Base-by-base conservation (phyloP, 208 protist species). In the Histomonas meleagridis region DNA sequence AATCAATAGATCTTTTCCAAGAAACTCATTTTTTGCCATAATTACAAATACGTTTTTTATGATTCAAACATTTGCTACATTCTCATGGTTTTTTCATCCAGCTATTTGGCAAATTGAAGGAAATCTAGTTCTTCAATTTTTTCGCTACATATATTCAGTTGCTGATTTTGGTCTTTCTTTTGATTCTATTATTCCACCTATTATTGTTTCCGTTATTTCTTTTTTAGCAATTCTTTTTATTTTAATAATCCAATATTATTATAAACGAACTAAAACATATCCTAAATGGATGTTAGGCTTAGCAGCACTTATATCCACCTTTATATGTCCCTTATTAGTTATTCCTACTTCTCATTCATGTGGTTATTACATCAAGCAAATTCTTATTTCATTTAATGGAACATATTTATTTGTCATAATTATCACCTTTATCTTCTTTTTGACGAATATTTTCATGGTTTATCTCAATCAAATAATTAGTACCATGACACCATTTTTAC, bases 261-360 rank as follows among this genome's bases (percentile, higher is more conserved):
- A 86, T 86, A 40, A 86, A 55, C 38, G 43, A 55, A 55, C 51
- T 28, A 86, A 86, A 55, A 51, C n/a, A n/a, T n/a, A n/a, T n/a
- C n/a, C n/a, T n/a, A n/a, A n/a, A n/a, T n/a, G n/a, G n/a, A n/a
- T n/a, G n/a, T n/a, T n/a, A n/a, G n/a, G n/a, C n/a, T n/a, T n/a
- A n/a, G n/a, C n/a, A n/a, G n/a, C n/a, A n/a, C n/a, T n/a, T n/a
- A n/a, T n/a, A n/a, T n/a, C n/a, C n/a, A n/a, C n/a, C n/a, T n/a
- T n/a, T n/a, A n/a, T n/a, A n/a, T n/a, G n/a, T n/a, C n/a, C n/a
- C n/a, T n/a, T n/a, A n/a, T n/a, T n/a, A n/a, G n/a, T n/a, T n/a
- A n/a, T n/a, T n/a, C n/a, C n/a, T n/a, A n/a, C n/a, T n/a, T n/a
- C n/a, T n/a, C n/a, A n/a, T n/a, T n/a, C n/a, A n/a, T n/a, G n/a